Evolutionary conservation across 192 early-diverging fungal genomes (phyloP), one percentile per base, ranked within the genome.

Genomic region (Backusella luteola): DNA sequence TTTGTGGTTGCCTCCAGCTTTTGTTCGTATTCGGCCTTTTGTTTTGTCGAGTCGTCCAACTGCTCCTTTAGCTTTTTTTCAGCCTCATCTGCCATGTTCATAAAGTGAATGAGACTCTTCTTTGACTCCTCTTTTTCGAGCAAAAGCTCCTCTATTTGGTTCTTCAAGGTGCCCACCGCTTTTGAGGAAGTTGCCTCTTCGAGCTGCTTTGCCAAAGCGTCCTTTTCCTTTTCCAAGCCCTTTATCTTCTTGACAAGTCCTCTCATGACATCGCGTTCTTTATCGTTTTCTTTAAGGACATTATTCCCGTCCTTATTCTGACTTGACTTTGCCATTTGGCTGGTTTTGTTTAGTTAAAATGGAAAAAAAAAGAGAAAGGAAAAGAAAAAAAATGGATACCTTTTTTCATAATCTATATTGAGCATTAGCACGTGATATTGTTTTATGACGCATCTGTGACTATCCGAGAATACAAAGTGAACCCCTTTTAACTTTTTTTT

Each of bases 251-350:
- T 69, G 6, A 83, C 74, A 8, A 81, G 59, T 8, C 80, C 76
- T 29, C 76, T 34, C 69, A 81, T 81, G 21, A 81, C 73, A 11
- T 79, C 76, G 23, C 82, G 67, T n/a, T 84, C 77, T 69, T 84
- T 81, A 34, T 71, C 34, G 9, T 73, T 46, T 15, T 71, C 49
- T 66, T 77, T 71, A 41, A 29, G 9, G n/a, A 29, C 56, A 29
- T 63, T 63, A 23, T 29, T 29, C 1, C 26, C 26, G 19, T 63
- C 56, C 23, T 63, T 63, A 26, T 63, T 63, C 56, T 63, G 56
- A 63, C 56, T 63, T 63, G 56, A 26, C 21, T 56, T 56, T 23
- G 53, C 53, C 53, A 56, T 56, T 53, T 26, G 21, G 19, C 21
- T 23, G 7, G 53, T 56, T 56, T n/a, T 56, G 8, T 23, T 56